Percentiles rank a stretch among this genome's conserved stretches.
These are phyloP conservation scores for Zoysia matrella DNA, from an alignment of 202 grass and related monocot genomes.

Conservation along the genomic window DNA sequence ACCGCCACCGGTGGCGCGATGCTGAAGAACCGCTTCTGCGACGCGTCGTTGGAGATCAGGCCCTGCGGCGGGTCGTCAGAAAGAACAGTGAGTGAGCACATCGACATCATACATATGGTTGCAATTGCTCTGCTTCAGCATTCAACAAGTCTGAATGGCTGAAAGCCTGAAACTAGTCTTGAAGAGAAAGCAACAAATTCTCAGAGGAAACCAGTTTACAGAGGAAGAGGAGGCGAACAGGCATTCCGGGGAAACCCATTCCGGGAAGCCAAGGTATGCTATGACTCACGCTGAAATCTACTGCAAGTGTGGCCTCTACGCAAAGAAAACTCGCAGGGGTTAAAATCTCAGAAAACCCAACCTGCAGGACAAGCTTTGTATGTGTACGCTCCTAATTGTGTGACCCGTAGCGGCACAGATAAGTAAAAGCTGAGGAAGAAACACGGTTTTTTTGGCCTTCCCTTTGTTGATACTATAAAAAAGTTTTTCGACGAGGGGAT, in stretches of 20 bases:
- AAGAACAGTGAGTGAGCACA: constrained; percentile 31
- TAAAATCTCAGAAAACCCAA: constrained; percentile 31
- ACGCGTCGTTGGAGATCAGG: constrained; percentile 43
- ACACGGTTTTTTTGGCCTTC: too few species aligned
- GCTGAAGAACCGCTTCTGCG: too few species aligned
- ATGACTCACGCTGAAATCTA: constrained; percentile 46
- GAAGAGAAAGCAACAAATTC: constrained; percentile 27
- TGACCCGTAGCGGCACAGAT: too few species aligned
- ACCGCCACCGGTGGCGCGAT: constrained; percentile 38
- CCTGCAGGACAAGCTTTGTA: constrained; percentile 12
- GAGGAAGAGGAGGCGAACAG: constrained; percentile 7
- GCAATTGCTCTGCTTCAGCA: not conserved
- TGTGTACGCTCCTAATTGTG: too few species aligned
- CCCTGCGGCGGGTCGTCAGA: constrained; percentile 50
- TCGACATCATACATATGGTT: constrained; percentile 34
- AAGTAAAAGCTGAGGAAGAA: too few species aligned
- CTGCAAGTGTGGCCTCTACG: constrained; percentile 48
- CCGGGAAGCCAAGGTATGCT: constrained; percentile 45
- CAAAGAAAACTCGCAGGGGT: constrained; percentile 44
- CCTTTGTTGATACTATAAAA: too few species aligned
- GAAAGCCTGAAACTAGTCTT: constrained; percentile 21
- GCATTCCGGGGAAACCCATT: constrained; percentile 57
- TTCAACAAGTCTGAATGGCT: constrained; percentile 18
- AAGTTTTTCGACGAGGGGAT: too few species aligned
- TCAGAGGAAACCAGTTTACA: constrained; percentile 14